Base-by-base conservation (phyloP, 352 stramenopile species). In the Globisporangium cystogenes region DNA sequence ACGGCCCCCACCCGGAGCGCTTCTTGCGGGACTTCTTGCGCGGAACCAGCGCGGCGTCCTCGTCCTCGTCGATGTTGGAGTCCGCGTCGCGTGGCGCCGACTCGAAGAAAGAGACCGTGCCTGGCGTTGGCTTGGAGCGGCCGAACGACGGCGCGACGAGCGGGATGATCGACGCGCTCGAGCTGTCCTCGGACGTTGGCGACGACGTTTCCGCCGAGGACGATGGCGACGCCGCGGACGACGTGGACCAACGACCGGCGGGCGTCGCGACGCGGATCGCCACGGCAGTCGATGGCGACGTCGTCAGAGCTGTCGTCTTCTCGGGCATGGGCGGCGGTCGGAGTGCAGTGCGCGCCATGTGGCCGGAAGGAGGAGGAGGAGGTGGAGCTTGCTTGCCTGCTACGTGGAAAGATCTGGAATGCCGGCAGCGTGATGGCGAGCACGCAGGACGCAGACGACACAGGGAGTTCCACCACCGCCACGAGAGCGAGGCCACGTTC, bases 371-470 rank as follows among this genome's bases (percentile, higher is more conserved):
- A 10, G n/a, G 40, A 4, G n/a, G 8, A n/a, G 6, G 3, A 27
- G 18, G 31, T 12, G 12, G 39, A 4, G 20, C 11, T 3, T 3
- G 39, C 4, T 7, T 45, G 48, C 27, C 27, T 62, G 60, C 41
- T 56, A 11, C 18, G 47, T 53, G 26, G 27, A 41, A 27, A 74
- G 45, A 41, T 76, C 48, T 36, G 67, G 61, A 57, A 73, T 70
- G 47, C n/a, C n/a, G n/a, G n/a, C n/a, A n/a, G n/a, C n/a, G n/a
- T n/a, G n/a, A n/a, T n/a, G n/a, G n/a, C n/a, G n/a, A n/a, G n/a
- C n/a, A n/a, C n/a, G n/a, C n/a, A n/a, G n/a, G n/a, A n/a, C n/a
- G n/a, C n/a, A n/a, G n/a, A n/a, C n/a, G n/a, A n/a, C n/a, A n/a
- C n/a, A n/a, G n/a, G n/a, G n/a, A n/a, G n/a, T n/a, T n/a, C n/a